These are phyloP conservation scores for Alternaria burnsii DNA, from an alignment of 2,329 filamentous ascomycete species.

Conservation along the genomic window DNA sequence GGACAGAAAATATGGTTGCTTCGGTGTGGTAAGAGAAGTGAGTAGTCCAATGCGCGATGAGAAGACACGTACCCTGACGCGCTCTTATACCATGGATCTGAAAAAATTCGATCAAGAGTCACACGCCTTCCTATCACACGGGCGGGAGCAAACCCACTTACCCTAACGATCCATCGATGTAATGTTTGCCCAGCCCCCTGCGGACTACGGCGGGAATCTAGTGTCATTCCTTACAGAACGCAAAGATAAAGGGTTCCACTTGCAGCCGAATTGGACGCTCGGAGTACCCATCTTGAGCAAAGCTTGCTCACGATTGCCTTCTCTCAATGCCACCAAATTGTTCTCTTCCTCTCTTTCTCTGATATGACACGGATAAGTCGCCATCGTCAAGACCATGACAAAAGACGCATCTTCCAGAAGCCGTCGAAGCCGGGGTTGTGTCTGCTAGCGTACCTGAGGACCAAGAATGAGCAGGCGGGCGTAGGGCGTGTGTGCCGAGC, in stretches of 20 bases:
- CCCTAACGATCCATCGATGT: conserved; percentile 17
- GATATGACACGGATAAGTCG: conserved; percentile 2
- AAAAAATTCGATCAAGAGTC: conserved; percentile 35
- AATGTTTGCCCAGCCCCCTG: conserved; percentile 19
- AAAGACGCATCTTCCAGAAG: conserved; percentile 15
- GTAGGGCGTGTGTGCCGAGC: conserved; percentile 33
- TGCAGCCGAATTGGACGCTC: conserved; percentile 13
- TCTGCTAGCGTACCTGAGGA: conserved; percentile 18
- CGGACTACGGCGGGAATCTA: conserved; percentile 21
- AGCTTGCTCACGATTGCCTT: conserved; percentile 5
- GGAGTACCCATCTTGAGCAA: neutral
- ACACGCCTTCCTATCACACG: conserved; percentile 38
- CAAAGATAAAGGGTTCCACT: conserved; percentile 25
- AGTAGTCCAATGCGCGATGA: conserved; percentile 2
- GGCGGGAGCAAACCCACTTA: conserved; percentile 17
- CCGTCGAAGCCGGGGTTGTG: conserved; percentile 16
- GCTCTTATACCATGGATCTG: conserved; percentile 27
- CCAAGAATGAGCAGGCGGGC: conserved; percentile 6
- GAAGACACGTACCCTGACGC: conserved; percentile 6
- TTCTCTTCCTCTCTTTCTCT: neutral
- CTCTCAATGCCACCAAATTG: conserved; percentile 1
- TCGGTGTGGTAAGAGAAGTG: neutral
- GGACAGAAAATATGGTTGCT: neutral
- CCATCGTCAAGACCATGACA: conserved; percentile 8
- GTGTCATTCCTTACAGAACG: conserved; percentile 18